These are phyloP conservation scores for Hordeum marinum DNA, from an alignment of 176 grass and related monocot species.

Conservation along the genomic window DNA sequence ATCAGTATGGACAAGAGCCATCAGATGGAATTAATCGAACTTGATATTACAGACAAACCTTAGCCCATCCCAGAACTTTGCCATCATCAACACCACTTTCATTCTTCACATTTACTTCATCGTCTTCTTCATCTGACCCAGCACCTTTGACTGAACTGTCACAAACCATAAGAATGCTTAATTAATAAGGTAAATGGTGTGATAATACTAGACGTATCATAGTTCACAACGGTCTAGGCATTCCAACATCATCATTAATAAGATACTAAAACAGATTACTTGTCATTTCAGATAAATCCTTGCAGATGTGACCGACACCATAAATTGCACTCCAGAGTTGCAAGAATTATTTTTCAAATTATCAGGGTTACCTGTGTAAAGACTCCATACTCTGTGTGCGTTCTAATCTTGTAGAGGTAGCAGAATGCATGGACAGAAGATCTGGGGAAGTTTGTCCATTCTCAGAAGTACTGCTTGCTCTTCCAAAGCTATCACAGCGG, in stretches of 20 bases:
- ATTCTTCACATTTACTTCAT: conserved; percentile 43
- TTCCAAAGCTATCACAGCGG: conserved; percentile 76
- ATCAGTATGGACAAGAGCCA: conserved; percentile 29
- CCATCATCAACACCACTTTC: conserved; percentile 77
- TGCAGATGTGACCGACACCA: not conserved
- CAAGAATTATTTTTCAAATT: conserved; percentile 17
- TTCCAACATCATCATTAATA: not conserved
- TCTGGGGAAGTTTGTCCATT: conserved; percentile 70
- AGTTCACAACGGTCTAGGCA: conserved; percentile 7
- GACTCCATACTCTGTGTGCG: conserved; percentile 62
- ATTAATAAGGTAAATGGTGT: conserved; percentile 14
- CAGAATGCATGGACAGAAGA: conserved; percentile 37
- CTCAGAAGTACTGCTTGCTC: conserved; percentile 53
- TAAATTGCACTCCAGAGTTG: conserved; percentile 3
- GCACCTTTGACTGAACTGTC: conserved; percentile 83
- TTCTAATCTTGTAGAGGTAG: conserved; percentile 34
- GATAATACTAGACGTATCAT: not conserved
- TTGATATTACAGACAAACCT: conserved; percentile 55
- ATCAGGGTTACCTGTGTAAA: conserved; percentile 62
- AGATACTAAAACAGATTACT: not conserved
- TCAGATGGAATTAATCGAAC: not conserved
- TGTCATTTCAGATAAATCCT: conserved; percentile 2
- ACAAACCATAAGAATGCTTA: conserved; percentile 23
- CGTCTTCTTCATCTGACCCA: conserved; percentile 83
- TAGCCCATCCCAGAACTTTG: conserved; percentile 95